phyloP scores from a whole-genome alignment of 1,284 basidiomycete genomes.

The Takashimella tepidaria region DNA sequence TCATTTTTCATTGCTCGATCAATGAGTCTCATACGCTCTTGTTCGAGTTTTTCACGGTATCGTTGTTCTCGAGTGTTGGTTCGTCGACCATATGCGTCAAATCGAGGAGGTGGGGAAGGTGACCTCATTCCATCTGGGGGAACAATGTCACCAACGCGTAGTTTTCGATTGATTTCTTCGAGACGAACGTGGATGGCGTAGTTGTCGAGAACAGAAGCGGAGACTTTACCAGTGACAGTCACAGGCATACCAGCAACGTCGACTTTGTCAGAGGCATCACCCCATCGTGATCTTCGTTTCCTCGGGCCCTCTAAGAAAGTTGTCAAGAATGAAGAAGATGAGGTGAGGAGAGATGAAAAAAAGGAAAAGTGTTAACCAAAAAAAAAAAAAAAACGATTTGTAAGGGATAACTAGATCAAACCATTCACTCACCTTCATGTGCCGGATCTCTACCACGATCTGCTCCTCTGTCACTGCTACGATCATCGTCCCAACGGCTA shows the following conservation, averaged over 20 bases:
- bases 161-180: constrained; percentile 94
- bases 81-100: constrained; percentile 92
- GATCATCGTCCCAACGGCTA: constrained; percentile 21
- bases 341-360: too few relatives aligned
- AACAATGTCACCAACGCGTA: constrained; percentile 87
- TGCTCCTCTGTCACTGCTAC: constrained; percentile 15
- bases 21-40: constrained; percentile 88
- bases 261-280: constrained; percentile 68
- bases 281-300: constrained; percentile 93
- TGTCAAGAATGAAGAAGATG: too few relatives aligned
- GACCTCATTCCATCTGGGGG: constrained; percentile 94
- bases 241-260: constrained; percentile 86
- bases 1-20: constrained; percentile 96
- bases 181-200: constrained; percentile 90
- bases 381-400: too few relatives aligned
- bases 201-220: constrained; percentile 86
- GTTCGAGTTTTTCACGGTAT: constrained; percentile 95
- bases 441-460: constrained; percentile 21
- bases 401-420: too few relatives aligned
- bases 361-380: too few relatives aligned
- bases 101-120: constrained; percentile 93
- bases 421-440: constrained; percentile 32
- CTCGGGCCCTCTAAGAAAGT: constrained; percentile 78
- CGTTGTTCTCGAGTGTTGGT: constrained; percentile 98
- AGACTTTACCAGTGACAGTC: constrained; percentile 86